Base-by-base conservation (phyloP, 1,284 basidiomycete species). In the Neolentinus lepideus region DNA sequence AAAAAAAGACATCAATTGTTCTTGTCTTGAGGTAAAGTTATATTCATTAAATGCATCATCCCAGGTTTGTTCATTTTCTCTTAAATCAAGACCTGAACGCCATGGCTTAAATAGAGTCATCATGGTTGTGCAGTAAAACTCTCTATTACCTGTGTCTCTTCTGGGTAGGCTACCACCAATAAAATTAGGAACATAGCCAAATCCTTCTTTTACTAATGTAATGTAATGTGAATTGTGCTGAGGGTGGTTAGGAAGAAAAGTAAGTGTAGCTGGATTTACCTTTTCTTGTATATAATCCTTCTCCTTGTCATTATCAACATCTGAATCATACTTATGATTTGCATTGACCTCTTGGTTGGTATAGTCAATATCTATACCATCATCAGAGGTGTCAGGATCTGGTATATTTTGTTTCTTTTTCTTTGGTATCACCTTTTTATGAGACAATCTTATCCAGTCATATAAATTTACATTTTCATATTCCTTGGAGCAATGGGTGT, bases 61-160 rank as follows among this genome's bases (percentile, higher is more conserved):
- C 64, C 62, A 63, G 1, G 21, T 55, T 26, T 53, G 8, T 24
- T 33, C 29, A 8, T 43, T 35, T 19, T 50, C 25, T 47, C 58
- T 59, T 16, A 62, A 35, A 22, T 59, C 55, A 35, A 29, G n/a
- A 25, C 58, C 57, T 11, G 50, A 52, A 11, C 60, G 53, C 55
- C 55, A 56, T 24, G 53, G 56, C 21, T 54, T 52, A 36, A 57
- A 59, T 12, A 59, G 38, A 21, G 56, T 59, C 26, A 57, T n/a
- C 58, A 59, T 59, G n/a, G 56, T 55, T 16, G 24, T 21, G 27
- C 59, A 63, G 53, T 63, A 65, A n/a, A 63, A 58, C 10, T 64
- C 63, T 10, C 54, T 6, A 47, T 61, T 60, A n/a, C 61, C 61
- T 53, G 58, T 35, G 47, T 65, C 61, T 45, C 51, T 54, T 48